phyloP scores from a whole-genome alignment of 2,329 filamentous ascomycete species.

The Cryphonectria carpinicola region DNA sequence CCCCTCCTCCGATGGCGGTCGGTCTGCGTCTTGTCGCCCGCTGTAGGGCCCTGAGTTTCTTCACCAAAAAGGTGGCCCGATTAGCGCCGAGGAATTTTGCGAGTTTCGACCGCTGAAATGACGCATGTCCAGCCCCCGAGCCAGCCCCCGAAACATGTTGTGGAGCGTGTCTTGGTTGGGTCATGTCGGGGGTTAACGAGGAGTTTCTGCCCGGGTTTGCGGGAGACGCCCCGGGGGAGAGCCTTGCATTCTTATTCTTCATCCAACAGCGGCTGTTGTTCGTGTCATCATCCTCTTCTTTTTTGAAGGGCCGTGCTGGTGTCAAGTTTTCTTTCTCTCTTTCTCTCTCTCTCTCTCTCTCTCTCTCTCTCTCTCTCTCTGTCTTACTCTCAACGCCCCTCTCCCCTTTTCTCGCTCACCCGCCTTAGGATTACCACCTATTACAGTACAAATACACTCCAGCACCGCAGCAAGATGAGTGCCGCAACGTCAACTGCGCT shows the following conservation, averaged over 20 bases:
- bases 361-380: too few species aligned
- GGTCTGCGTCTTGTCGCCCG: neutral
- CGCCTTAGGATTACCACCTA: neutral
- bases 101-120: slow-evolving; percentile 17
- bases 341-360: too few species aligned
- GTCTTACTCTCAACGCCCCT: too few species aligned
- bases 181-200: neutral
- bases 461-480: slow-evolving; percentile 43
- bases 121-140: slow-evolving; percentile 3
- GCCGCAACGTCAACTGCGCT: slow-evolving; percentile 46
- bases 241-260: neutral
- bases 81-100: slow-evolving; percentile 28
- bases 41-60: neutral
- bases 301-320: neutral
- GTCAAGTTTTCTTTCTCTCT: neutral
- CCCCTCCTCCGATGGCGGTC: slow-evolving; percentile 22
- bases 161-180: slow-evolving; percentile 15
- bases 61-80: slow-evolving; percentile 7
- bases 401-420: neutral
- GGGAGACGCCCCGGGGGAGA: neutral
- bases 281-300: neutral
- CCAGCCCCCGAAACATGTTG: slow-evolving; percentile 22
- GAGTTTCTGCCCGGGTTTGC: slow-evolving; percentile 1
- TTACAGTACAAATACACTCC: neutral
- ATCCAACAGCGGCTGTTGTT: neutral